Evolutionary conservation across 805 yeast genomes (phyloP).

Genomic region (Lipomyces mesembrius): DNA sequence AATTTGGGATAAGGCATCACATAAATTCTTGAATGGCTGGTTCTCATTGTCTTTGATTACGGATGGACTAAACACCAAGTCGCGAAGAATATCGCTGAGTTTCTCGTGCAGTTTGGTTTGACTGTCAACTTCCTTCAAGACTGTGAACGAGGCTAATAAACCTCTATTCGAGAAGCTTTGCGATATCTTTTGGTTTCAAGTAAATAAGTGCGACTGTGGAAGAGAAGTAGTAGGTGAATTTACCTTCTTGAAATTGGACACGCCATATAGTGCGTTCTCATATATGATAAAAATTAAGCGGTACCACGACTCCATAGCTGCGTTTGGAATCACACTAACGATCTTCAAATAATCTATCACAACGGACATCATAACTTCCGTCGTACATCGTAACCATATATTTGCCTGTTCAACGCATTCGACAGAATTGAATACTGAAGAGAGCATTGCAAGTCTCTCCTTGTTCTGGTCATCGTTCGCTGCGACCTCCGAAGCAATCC

Average conservation of each 20-base stretch:
- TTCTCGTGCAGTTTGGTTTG: conserved; percentile 42
- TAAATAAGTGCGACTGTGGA: neutral
- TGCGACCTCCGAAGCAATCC: conserved; percentile 1
- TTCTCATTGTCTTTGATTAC: conserved; percentile 17
- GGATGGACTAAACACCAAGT: conserved; percentile 33
- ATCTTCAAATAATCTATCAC: conserved; percentile 15
- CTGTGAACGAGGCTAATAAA: conserved; percentile 8
- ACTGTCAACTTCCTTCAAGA: neutral
- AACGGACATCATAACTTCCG: conserved; percentile 20
- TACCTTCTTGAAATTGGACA: conserved; percentile 28
- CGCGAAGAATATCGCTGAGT: conserved; percentile 44
- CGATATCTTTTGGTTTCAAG: conserved; percentile 12
- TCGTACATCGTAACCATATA: conserved; percentile 23
- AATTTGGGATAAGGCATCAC: conserved; percentile 12
- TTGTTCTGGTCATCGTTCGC: neutral
- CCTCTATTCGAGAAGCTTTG: conserved; percentile 12
- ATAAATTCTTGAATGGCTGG: conserved; percentile 17
- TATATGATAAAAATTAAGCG: conserved; percentile 16
- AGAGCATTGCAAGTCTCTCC: neutral
- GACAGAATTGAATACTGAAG: conserved; percentile 9
- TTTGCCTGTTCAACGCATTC: conserved; percentile 2
- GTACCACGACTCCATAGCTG: conserved; percentile 4
- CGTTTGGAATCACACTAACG: conserved; percentile 1
- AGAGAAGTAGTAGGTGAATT: neutral
- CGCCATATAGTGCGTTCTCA: conserved; percentile 25